Base-by-base conservation (phyloP, 2,329 filamentous ascomycete species). In the Hypoxylon sp. region DNA sequence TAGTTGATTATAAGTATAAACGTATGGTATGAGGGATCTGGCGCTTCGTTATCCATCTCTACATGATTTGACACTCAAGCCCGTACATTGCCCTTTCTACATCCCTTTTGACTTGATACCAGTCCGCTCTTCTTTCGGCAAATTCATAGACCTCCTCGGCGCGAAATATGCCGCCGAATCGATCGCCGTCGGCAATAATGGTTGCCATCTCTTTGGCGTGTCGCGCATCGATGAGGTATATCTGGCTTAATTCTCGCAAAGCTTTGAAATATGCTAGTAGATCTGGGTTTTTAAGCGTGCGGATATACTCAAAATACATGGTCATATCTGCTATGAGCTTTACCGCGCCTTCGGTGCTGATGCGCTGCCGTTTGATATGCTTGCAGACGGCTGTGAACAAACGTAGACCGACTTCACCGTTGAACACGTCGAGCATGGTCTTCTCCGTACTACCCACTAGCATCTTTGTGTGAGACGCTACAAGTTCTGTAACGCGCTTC, bases 11-110 rank as follows among this genome's bases (percentile, higher is more conserved):
- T 45, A 38, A 32, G 28, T 30, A 30, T 30, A 30, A 55, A 5
- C 6, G 14, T 14, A 43, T 49, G 48, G 51, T 11, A 19, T 38
- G 21, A 14, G 46, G 43, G 30, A 21, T 19, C n/a, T 64, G 73
- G 53, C 59, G 17, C 38, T 25, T 50, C 46, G 28, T 32, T 49
- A 32, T 32, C 30, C 14, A 45, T 32, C 21, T 57, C 48, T 68
- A 98, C 94, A 98, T 98, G 46, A 97, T 77, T 49, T 78, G 79
- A 80, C 96, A 99, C 66, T 96, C 95, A 78, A 97, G 88, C 3
- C 96, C 96, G 81, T 98, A 98, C 94, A 99, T 98, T 68, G 94
- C 94, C 80, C 92, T 91, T 84, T 99, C 96, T 5, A 99, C 96
- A 69, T 94, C 89, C 70, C 88, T 89, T 82, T 91, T 92, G 10